phyloP scores from a whole-genome alignment of 441 rosid species.

The Populus hybrid region DNA sequence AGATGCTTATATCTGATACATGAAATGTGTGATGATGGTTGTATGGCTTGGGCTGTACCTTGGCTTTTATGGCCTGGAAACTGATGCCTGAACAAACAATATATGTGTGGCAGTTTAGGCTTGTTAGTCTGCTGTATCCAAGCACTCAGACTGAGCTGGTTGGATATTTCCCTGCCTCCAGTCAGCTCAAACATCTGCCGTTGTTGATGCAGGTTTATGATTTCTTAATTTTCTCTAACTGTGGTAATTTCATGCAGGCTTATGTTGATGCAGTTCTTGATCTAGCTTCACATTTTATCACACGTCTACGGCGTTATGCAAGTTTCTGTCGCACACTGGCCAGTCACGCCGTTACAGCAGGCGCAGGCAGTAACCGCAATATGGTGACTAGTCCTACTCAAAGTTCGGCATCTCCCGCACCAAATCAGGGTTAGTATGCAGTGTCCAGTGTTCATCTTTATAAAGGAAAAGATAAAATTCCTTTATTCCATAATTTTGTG shows the following conservation, averaged over 20 bases:
- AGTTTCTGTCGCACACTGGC: constrained; percentile 99
- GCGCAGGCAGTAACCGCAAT: constrained; percentile 87
- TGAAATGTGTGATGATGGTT: not conserved
- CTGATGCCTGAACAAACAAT: not conserved
- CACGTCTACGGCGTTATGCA: constrained; percentile 96
- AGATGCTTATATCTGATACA: not conserved
- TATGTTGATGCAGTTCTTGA: constrained; percentile 99
- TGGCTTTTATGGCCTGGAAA: not conserved
- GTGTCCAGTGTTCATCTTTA: constrained; percentile 2
- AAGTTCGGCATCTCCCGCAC: constrained; percentile 67
- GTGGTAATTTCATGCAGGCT: constrained; percentile 53
- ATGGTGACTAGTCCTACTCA: constrained; percentile 87
- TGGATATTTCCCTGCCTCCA: not conserved
- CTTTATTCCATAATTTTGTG: not conserved
- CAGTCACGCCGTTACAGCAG: constrained; percentile 93
- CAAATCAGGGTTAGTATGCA: constrained; percentile 70
- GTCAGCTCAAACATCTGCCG: not conserved
- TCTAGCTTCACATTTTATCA: constrained; percentile 98
- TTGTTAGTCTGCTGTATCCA: not conserved
- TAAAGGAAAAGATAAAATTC: not conserved
- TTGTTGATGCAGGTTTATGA: not conserved
- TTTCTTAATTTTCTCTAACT: constrained; percentile 15
- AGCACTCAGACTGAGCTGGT: not conserved
- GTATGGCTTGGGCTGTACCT: not conserved
- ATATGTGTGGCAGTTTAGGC: not conserved